Base-by-base conservation (phyloP, 768 basidiomycete genomes). In the Chiua virens region DNA sequence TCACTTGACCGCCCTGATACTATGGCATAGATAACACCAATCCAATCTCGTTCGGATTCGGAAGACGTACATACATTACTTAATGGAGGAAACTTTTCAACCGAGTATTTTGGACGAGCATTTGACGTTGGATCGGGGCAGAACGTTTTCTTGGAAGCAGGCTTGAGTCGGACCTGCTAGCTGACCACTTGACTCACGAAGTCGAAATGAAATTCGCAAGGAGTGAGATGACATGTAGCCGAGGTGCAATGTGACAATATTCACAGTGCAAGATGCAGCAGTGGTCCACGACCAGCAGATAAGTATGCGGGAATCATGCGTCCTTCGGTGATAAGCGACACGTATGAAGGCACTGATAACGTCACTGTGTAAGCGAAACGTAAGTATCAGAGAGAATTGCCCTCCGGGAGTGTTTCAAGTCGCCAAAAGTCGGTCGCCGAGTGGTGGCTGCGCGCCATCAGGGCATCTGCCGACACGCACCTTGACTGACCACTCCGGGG, bases 341-440 rank as follows among this genome's bases (percentile, higher is more conserved):
- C 3, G 23, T 23, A 39, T 20, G 39, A 41, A 49, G 45, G 45
- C 27, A 28, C 21, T 41, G 40, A 23, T 61, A 43, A 64, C 58
- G 58, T 57, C 47, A 45, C 14, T 3, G 7, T 35, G 21, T 34
- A 62, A 50, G 54, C 62, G 61, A 61, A 47, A 48, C 49, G 39
- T 23, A 53, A 20, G 57, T 45, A 40, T 48, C 57, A 36, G 37
- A 45, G 49, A 36, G 23, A 48, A 34, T 34, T 34, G 32, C 4
- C 15, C 32, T 14, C 32, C 34, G 34, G 34, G 15, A 14, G 6
- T 22, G 49, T 50, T 61, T 61, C 61, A 63, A 22, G 49, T 49
- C 18, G 47, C 55, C 32, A 46, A 39, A 44, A 25, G 17, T 8
- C 7, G 34, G 34, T 34, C 34, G 34, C 34, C 34, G 34, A 17